Percentiles rank a stretch among this genome's conserved stretches.
Conservation (phyloP, 495 filamentous ascomycete species). For the Penicillium flavigenum region DNA sequence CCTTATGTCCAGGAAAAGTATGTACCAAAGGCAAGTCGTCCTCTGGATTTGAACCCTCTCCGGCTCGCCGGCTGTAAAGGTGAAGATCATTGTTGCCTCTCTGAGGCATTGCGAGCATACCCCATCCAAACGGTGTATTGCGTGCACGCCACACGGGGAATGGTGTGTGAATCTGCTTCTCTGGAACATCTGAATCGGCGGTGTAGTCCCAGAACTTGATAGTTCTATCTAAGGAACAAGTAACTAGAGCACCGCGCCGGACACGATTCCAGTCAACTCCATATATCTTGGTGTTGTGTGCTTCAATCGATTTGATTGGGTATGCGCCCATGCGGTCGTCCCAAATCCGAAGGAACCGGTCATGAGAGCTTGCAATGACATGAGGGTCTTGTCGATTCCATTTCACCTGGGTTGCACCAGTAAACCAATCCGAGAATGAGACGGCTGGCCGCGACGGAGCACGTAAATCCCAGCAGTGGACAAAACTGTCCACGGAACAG, state of each 20-base stretch:
- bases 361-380: constrained; percentile 87
- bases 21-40: constrained; percentile 58
- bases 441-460: constrained; percentile 70
- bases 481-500: constrained; percentile 88
- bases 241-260: constrained; percentile 66
- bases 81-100: constrained; percentile 80
- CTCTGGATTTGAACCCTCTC: constrained; percentile 44
- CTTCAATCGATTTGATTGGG: constrained; percentile 78
- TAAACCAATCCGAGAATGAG: constrained; percentile 91
- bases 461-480: constrained; percentile 91
- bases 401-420: constrained; percentile 93
- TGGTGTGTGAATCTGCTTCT: constrained; percentile 72
- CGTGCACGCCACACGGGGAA: constrained; percentile 91
- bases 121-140: constrained; percentile 90
- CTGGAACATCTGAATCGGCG: constrained; percentile 59
- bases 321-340: constrained; percentile 78
- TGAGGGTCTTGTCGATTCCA: constrained; percentile 86
- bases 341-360: constrained; percentile 85
- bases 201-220: constrained; percentile 94
- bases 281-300: constrained; percentile 95
- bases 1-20: constrained; percentile 77
- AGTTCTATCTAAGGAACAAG: constrained; percentile 87
- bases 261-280: constrained; percentile 93
- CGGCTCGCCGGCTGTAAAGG: constrained; percentile 71
- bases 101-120: constrained; percentile 88